Base-by-base conservation (phyloP, 2,329 filamentous ascomycete genomes). In the Verticillium dahliae region DNA sequence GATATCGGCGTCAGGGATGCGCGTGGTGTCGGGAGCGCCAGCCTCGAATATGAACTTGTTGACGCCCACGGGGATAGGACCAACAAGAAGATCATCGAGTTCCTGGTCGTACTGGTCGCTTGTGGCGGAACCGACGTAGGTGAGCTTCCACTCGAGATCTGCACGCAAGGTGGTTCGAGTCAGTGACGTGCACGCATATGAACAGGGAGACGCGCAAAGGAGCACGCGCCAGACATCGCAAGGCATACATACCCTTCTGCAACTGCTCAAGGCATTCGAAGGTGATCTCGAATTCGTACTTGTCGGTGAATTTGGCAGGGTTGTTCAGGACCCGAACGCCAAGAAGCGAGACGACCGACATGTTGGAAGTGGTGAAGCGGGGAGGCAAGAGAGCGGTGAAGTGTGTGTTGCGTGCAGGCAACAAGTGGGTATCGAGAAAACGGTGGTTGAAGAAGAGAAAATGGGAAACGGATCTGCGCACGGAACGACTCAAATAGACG, bases 71-170 rank as follows among this genome's bases (percentile, higher is more conserved):
- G 95, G 95, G 69, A 99, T 94, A n/a, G 95, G 95, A 27, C 95
- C 95, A 61, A 99, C 95, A 60, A 98, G 89, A 62, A 99, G 88
- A 27, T 91, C 93, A 78, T 99, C 95, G 69, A 99, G 92, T 78
- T 98, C 95, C 78, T 99, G 95, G 74, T 99, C 95, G 74, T 98
- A 93, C 76, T 98, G 92, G 73, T 95, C 92, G 65, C 92, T 96
- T 62, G 94, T 98, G 66, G 96, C 95, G 69, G 95, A 99, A 72
- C 95, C 96, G 73, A 99, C 95, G 71, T 99, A 99, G 75, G 92
- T 99, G 71, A 99, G 83, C 79, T 99, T 99, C 95, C 95, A 99
- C 79, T 99, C 95, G 65, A 99, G 88, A 79, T 99, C 95, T 96
- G 70, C 38, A 41, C 27, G 4, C 27, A 31, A 31, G 54, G 27